Conservation (phyloP, 495 filamentous ascomycete species). For the Daldinia bambusicola region DNA sequence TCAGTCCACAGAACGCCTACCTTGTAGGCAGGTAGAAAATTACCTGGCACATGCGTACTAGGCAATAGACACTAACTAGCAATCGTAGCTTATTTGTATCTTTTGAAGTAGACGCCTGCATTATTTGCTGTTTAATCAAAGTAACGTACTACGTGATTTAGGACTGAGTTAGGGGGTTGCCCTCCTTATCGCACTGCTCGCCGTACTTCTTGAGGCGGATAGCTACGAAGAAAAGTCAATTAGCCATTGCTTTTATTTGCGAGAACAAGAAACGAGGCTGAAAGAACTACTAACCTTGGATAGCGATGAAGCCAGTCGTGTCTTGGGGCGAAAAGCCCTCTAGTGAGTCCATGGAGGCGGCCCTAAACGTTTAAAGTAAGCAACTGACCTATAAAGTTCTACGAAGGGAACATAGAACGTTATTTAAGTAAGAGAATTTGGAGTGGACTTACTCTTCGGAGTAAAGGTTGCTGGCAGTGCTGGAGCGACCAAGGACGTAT, state of each 20-base stretch:
- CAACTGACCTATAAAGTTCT: neutral
- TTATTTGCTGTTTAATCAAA: neutral
- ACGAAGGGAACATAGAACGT: neutral
- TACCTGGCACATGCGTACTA: neutral
- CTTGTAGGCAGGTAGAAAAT: neutral
- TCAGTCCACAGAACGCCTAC: neutral
- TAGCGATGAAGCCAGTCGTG: slow-evolving; percentile 78
- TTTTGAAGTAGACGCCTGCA: neutral
- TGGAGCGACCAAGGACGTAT: slow-evolving; percentile 77
- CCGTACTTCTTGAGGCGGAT: slow-evolving; percentile 95
- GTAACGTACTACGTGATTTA: slow-evolving; percentile 11
- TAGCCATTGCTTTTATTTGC: neutral
- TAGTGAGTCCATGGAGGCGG: slow-evolving; percentile 89
- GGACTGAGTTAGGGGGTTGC: slow-evolving; percentile 56
- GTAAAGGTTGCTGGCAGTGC: slow-evolving; percentile 87
- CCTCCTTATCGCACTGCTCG: slow-evolving; percentile 70
- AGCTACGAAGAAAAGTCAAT: slow-evolving; percentile 47
- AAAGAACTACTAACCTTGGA: slow-evolving; percentile 56
- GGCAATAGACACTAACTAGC: neutral
- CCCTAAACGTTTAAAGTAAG: slow-evolving; percentile 43
- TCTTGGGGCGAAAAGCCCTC: slow-evolving; percentile 76
- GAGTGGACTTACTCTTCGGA: slow-evolving; percentile 58
- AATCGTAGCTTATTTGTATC: neutral
- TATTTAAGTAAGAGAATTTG: neutral
- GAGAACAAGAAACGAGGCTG: neutral